These are phyloP conservation scores for Pythium brachiatum DNA, from an alignment of 352 stramenopile genomes.

Conservation along the genomic window DNA sequence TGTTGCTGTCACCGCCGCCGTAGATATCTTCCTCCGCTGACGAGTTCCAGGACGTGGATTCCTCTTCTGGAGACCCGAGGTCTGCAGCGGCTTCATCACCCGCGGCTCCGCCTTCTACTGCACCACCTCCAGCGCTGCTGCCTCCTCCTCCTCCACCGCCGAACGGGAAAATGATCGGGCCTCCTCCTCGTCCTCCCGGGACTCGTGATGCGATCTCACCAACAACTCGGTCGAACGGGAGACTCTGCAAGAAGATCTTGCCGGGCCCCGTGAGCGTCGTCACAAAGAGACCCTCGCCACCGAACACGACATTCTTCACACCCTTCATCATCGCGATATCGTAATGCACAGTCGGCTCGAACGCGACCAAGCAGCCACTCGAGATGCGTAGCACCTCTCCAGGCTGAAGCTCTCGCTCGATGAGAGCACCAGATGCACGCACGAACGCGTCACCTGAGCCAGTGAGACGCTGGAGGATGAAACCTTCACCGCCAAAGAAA, in stretches of 20 bases:
- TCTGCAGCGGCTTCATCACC: constrained; percentile 12
- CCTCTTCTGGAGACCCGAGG: not conserved
- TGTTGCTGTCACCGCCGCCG: constrained; percentile 19
- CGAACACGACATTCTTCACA: constrained; percentile 94
- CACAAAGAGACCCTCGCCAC: constrained; percentile 93
- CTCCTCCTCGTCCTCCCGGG: constrained; percentile 64
- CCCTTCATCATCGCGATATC: constrained; percentile 91
- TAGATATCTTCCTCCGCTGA: constrained; percentile 46
- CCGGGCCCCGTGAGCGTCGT: constrained; percentile 91
- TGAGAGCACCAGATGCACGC: constrained; percentile 88
- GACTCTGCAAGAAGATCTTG: constrained; percentile 89
- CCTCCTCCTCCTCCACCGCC: constrained; percentile 66
- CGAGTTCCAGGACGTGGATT: constrained; percentile 29
- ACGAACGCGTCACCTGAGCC: constrained; percentile 90
- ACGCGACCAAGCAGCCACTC: constrained; percentile 90
- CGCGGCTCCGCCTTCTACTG: constrained; percentile 25
- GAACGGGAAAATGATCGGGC: constrained; percentile 85
- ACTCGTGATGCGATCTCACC: constrained; percentile 89
- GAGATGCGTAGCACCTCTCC: constrained; percentile 91
- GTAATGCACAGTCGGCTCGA: constrained; percentile 84
- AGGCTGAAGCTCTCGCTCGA: constrained; percentile 80
- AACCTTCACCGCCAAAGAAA: constrained; percentile 95
- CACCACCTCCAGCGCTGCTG: constrained; percentile 30
- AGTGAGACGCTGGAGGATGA: constrained; percentile 92
- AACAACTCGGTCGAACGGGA: constrained; percentile 92